phyloP scores from a whole-genome alignment of 1,284 basidiomycete genomes.

The Hortiboletus rubellus region DNA sequence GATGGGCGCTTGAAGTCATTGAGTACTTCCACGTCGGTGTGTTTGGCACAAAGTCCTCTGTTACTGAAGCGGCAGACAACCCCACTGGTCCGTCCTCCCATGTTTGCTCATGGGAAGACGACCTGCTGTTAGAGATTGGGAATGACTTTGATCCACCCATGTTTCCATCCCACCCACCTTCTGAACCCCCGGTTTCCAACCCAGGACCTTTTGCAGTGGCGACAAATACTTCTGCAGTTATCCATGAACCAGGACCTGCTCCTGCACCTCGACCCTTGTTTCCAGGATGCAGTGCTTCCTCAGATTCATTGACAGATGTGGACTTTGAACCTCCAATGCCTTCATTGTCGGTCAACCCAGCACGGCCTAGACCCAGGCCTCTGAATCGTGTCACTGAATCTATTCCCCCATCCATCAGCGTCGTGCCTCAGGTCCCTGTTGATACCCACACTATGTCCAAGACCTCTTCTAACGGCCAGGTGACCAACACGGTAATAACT shows the following conservation, averaged over 20 bases:
- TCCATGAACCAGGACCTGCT: not conserved
- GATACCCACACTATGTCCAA: not conserved
- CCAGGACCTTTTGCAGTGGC: not conserved
- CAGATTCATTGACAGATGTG: too few relatives aligned
- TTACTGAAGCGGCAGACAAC: not conserved
- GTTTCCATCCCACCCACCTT: not conserved
- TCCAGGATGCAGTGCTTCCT: too few relatives aligned
- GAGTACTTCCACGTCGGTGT: constrained; percentile 5
- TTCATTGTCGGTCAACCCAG: too few relatives aligned
- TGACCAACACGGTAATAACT: not conserved
- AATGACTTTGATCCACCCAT: not conserved
- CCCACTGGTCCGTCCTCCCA: not conserved
- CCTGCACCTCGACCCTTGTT: too few relatives aligned
- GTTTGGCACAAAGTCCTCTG: not conserved
- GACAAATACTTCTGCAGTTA: not conserved
- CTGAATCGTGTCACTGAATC: too few relatives aligned
- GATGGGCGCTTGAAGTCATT: constrained; percentile 7
- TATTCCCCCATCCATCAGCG: not conserved
- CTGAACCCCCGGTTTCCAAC: not conserved
- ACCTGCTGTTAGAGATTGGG: not conserved
- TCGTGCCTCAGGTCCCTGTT: not conserved
- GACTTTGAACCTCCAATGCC: too few relatives aligned
- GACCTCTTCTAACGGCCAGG: not conserved
- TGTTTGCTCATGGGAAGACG: constrained; percentile 1
- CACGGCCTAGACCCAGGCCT: too few relatives aligned